These are phyloP conservation scores for Blumeriella jaapii DNA, from an alignment of 2,329 filamentous ascomycete species.

Conservation along the genomic window DNA sequence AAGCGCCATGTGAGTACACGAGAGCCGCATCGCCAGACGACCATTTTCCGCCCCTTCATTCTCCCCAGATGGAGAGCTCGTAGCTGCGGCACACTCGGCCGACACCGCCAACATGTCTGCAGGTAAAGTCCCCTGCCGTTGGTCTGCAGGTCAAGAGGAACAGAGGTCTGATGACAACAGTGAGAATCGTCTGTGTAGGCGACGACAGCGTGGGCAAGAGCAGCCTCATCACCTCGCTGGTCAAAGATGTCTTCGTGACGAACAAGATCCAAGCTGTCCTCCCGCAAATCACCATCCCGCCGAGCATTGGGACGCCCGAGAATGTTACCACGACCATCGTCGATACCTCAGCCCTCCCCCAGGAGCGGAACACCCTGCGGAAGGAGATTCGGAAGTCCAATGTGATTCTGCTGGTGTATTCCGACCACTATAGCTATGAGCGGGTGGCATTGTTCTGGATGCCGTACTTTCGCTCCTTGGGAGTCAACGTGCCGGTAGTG, in stretches of 20 bases:
- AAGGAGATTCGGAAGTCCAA: constrained; percentile 96
- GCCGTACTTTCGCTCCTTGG: constrained; percentile 91
- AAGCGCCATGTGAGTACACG: neutral
- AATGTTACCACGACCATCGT: constrained; percentile 97
- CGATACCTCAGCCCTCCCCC: constrained; percentile 89
- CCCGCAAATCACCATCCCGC: constrained; percentile 88
- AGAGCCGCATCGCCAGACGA: neutral
- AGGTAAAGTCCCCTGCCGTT: constrained; percentile 13
- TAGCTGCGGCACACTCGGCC: constrained; percentile 19
- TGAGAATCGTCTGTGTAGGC: constrained; percentile 91
- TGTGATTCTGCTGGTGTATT: constrained; percentile 92
- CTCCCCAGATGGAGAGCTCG: constrained; percentile 7
- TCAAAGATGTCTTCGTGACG: constrained; percentile 93
- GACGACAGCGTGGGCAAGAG: constrained; percentile 95
- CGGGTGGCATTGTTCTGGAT: constrained; percentile 96
- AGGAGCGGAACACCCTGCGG: constrained; percentile 79
- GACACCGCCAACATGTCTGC: constrained; percentile 22
- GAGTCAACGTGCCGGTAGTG: constrained; percentile 97
- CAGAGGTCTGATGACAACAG: constrained; percentile 31
- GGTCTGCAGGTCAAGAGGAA: neutral
- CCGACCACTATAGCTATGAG: constrained; percentile 98
- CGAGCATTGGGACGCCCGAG: constrained; percentile 83
- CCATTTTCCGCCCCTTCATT: neutral
- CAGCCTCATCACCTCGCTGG: constrained; percentile 84
- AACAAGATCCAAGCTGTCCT: constrained; percentile 92